Base-by-base conservation (phyloP, 1,284 basidiomycete species). In the Tylopilus sp. region DNA sequence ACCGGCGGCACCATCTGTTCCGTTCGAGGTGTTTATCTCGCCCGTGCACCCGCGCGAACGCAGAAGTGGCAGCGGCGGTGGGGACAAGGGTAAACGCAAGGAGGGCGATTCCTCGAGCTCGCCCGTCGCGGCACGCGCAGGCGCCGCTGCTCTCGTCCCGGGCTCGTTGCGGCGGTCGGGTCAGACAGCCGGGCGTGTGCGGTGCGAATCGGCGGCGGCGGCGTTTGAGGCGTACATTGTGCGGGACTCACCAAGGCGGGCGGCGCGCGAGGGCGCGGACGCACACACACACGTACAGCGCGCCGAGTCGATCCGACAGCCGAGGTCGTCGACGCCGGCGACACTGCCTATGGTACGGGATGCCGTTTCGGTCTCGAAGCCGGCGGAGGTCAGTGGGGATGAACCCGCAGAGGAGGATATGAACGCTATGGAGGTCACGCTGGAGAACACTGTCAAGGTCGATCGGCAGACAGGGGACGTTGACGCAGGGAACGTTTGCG, bases 11-110 rank as follows among this genome's bases (percentile, higher is more conserved):
- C 15, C 45, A 9, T 38, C 41, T 5, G 19, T 48, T 8, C 51
- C 59, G 7, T 64, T 66, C 9, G 49, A 58, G 19, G 53, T 46
- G 11, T 63, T 60, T 28, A 64, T 66, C 15, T 66, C 61, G 12
- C 63, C 63, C 11, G 30, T 43, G 3, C 46, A 41, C 8, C 0
- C 37, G 8, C 35, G 11, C 11, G 26, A 30, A 6, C 23, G 13
- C 34, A 6, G 21, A 23, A 37, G 21, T 8, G 12, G 8, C 7
- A 15, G 16, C 23, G n/a, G 38, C 1, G 36, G 9, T 12, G 45
- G 26, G 23, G 16, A 12, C 28, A 43, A 38, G 25, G 43, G 15
- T 18, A 36, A 46, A 16, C 23, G 36, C 11, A 44, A 33, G 16
- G 38, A 41, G 23, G 15, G 15, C 3, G 19, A 46, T 5, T 15